Percentiles rank a stretch among this genome's conserved stretches.
phyloP scores from a whole-genome alignment of 1,284 basidiomycete genomes.

The Athelia psychrophila region DNA sequence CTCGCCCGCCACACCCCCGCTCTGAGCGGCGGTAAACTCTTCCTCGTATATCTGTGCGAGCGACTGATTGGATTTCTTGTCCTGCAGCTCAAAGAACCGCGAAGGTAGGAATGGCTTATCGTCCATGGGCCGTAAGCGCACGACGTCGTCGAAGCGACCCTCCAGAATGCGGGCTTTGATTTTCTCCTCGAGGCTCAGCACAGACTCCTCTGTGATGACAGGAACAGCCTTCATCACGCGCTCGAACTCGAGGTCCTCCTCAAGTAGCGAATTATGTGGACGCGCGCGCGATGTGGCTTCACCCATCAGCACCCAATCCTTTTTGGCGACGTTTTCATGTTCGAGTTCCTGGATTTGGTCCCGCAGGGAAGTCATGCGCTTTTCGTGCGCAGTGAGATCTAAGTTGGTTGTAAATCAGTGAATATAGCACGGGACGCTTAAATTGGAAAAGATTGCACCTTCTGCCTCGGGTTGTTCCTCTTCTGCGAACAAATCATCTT shows the following conservation, averaged over 20 bases:
- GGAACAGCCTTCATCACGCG: slow-evolving; percentile 85
- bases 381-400: slow-evolving; percentile 62
- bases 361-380: slow-evolving; percentile 54
- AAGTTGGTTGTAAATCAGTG: not conserved
- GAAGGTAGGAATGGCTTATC: slow-evolving; percentile 92
- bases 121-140: slow-evolving; percentile 75
- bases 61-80: slow-evolving; percentile 84
- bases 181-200: slow-evolving; percentile 82
- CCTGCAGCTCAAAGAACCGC: slow-evolving; percentile 86
- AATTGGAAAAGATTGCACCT: not conserved
- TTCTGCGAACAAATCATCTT: slow-evolving; percentile 69
- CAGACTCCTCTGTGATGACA: slow-evolving; percentile 86
- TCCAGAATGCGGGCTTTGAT: slow-evolving; percentile 93
- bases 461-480: slow-evolving; percentile 36
- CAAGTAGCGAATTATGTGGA: slow-evolving; percentile 90
- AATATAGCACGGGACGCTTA: slow-evolving; percentile 4
- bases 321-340: slow-evolving; percentile 67
- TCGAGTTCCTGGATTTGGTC: slow-evolving; percentile 73
- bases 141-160: slow-evolving; percentile 88
- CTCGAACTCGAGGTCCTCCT: slow-evolving; percentile 96
- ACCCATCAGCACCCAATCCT: slow-evolving; percentile 90
- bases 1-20: slow-evolving; percentile 54
- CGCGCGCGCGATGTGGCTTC: slow-evolving; percentile 83
- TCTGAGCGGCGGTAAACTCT: slow-evolving; percentile 74
- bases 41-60: slow-evolving; percentile 97